Conservation (phyloP, 78 protist genomes). For the Dictyostelium citrinum region DNA sequence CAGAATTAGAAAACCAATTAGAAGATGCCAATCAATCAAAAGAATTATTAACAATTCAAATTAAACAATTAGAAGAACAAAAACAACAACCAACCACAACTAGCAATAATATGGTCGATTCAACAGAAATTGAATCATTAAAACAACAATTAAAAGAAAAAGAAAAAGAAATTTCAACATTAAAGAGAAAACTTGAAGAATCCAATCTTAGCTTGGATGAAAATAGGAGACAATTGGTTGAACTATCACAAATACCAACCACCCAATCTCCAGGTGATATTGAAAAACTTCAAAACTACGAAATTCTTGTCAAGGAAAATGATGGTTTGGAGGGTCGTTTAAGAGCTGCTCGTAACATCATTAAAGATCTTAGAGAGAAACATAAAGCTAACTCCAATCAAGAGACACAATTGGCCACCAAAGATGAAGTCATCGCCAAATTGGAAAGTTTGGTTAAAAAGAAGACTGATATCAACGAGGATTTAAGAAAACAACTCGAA, state of each 20-base stretch:
- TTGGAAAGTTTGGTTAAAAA: neutral
- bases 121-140: conserved; percentile 21
- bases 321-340: conserved; percentile 50
- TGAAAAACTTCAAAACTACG: neutral
- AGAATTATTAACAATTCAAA: conserved; percentile 3
- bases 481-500: conserved; percentile 22
- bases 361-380: conserved; percentile 52
- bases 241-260: neutral
- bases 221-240: conserved; percentile 20
- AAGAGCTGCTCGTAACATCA: conserved; percentile 67
- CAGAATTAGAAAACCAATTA: conserved; percentile 46
- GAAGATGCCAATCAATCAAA: conserved; percentile 20
- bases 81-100: neutral
- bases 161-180: neutral
- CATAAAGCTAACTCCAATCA: neutral
- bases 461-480: conserved; percentile 25
- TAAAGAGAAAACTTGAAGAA: conserved; percentile 28
- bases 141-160: neutral
- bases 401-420: neutral
- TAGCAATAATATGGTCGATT: neutral
- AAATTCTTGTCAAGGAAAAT: neutral
- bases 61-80: neutral
- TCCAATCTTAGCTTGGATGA: conserved; percentile 8
- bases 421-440: conserved; percentile 35
- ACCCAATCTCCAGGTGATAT: neutral